A percentile compares a stretch with the other conserved stretches of the same genome.
Conservation (phyloP, 768 basidiomycete genomes). For the Pilatotrama ljubarskyi region DNA sequence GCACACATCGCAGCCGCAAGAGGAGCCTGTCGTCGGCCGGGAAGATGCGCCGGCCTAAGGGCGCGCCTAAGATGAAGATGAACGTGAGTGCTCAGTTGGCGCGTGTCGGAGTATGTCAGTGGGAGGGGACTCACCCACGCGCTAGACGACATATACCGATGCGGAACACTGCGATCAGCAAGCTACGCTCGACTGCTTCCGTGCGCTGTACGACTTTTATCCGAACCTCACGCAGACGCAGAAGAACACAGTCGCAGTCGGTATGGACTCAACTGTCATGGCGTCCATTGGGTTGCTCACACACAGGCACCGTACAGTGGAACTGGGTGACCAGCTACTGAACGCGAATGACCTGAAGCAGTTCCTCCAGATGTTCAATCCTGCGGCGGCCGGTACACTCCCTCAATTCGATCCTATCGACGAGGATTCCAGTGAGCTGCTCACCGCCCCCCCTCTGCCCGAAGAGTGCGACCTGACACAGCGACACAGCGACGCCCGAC, state of each 20-base stretch:
- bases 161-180: background rate
- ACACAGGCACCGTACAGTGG: background rate
- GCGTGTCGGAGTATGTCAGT: too few relatives aligned
- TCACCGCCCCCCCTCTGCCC: background rate
- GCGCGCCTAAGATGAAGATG: background rate
- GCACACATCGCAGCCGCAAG: background rate
- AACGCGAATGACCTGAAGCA: background rate
- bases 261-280: background rate
- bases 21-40: background rate
- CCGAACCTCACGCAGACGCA: background rate
- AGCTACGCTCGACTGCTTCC: conserved; percentile 8
- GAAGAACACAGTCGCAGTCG: background rate
- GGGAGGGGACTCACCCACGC: too few relatives aligned
- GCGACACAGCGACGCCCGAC: background rate
- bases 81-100: background rate
- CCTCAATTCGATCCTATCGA: background rate
- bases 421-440: background rate
- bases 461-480: background rate
- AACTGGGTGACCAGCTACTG: background rate
- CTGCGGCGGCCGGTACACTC: background rate
- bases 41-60: background rate
- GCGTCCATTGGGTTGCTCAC: background rate
- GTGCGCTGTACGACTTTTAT: conserved; percentile 11
- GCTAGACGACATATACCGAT: background rate
- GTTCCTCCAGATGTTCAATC: conserved; percentile 7